Percentiles rank a stretch among this genome's conserved stretches.
phyloP scores from a whole-genome alignment of 306 rosid species.

The Hippophae gyantsensis region DNA sequence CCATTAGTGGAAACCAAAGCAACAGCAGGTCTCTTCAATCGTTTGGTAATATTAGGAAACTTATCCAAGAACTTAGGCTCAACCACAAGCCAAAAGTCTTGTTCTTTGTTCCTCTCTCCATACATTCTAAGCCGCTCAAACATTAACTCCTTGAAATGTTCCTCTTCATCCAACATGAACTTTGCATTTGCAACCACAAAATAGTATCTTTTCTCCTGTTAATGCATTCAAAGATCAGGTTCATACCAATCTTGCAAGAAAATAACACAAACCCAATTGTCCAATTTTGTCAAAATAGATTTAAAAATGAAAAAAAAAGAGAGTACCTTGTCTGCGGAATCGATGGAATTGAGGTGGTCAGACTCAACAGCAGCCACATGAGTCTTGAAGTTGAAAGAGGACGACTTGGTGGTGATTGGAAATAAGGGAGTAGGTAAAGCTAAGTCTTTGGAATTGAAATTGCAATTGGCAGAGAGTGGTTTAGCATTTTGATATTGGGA shows the following conservation, averaged over 20 bases:
- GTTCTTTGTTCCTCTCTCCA: constrained; percentile 60
- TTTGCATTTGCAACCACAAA: constrained; percentile 91
- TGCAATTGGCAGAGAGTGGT: constrained; percentile 20
- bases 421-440: background rate
- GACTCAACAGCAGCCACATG: constrained; percentile 70
- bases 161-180: constrained; percentile 96
- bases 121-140: constrained; percentile 61
- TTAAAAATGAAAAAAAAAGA: background rate
- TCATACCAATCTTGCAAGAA: background rate
- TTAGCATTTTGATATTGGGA: constrained; percentile 9
- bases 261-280: too few species aligned
- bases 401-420: constrained; percentile 1
- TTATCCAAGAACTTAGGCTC: constrained; percentile 93
- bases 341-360: constrained; percentile 53
- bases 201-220: constrained; percentile 46
- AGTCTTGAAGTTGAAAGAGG: constrained; percentile 30
- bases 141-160: constrained; percentile 77
- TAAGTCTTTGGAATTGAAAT: constrained; percentile 14
- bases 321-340: constrained; percentile 44
- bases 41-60: constrained; percentile 71
- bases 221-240: constrained; percentile 19
- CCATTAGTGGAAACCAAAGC: constrained; percentile 93
- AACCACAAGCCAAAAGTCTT: constrained; percentile 89
- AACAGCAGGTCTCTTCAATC: constrained; percentile 78
- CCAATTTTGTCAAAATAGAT: background rate